Base-by-base conservation (phyloP, 1,284 basidiomycete genomes). In the Ganoderma sp. region DNA sequence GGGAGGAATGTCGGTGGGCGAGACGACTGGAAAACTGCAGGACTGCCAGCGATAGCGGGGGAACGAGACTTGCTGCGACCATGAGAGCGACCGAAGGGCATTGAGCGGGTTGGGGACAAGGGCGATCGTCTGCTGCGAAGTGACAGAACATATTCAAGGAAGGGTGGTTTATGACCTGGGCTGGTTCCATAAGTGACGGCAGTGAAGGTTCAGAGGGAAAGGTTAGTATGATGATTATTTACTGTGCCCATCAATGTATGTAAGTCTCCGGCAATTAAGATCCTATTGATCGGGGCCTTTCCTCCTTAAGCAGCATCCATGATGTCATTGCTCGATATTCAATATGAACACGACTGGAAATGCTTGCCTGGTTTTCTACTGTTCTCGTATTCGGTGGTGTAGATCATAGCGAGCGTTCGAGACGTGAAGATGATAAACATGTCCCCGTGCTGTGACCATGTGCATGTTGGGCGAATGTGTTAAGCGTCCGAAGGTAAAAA, bases 1-100 rank as follows among this genome's bases (percentile, higher is more conserved):
- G 89, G 89, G 19, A 86, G 78, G 72, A 88, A 90, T 0, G 76
- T 74, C 2, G 80, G 80, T 25, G 78, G 77, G 41, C 74, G 74
- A 62, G 71, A 69, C 28, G 66, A 28, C n/a, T 54, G 61, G 66
- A 41, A 56, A 22, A 57, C n/a, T 22, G 63, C 9, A 22, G 50
- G 43, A n/a, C 52, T 60, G 54, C 39, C 19, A 3, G 39, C 14
- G 6, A 73, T 71, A 48, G 75, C 73, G 17, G 72, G 72, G n/a
- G 73, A 74, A n/a, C 73, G 72, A 14, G 75, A 74, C 48, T 74
- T 75, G 61, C 58, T 73, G 15, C 75, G 69, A n/a, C 69, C 42
- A 63, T 73, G 71, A 59, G 75, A 72, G 25, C 73, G 73, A 32
- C 70, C 64, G 28, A 75, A 71, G 45, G 66, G 71, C 75, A 75